These are phyloP conservation scores for Aspergillus ostianus DNA, from an alignment of 495 filamentous ascomycete genomes.

Conservation along the genomic window DNA sequence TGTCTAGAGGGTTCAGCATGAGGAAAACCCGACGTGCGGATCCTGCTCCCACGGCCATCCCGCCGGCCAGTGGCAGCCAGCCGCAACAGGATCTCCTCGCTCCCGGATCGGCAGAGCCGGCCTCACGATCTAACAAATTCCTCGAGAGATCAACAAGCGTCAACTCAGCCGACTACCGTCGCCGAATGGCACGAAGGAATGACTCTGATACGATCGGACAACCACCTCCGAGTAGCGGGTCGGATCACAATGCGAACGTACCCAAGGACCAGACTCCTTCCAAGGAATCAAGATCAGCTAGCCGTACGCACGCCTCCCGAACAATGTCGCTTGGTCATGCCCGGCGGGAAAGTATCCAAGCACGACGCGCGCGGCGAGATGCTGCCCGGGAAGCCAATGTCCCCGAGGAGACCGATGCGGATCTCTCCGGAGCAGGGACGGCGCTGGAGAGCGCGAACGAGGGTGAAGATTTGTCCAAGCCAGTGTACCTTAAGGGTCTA, in stretches of 20 bases:
- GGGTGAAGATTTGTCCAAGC: constrained; percentile 66
- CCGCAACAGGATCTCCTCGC: constrained; percentile 73
- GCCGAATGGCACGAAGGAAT: constrained; percentile 57
- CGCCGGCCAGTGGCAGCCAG: constrained; percentile 60
- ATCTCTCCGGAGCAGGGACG: constrained; percentile 46
- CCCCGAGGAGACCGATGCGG: constrained; percentile 74
- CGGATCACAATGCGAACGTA: constrained; percentile 61
- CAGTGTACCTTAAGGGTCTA: constrained; percentile 93
- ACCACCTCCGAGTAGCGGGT: constrained; percentile 72
- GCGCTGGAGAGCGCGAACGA: constrained; percentile 54
- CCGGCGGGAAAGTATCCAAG: constrained; percentile 85
- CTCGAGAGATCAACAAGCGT: constrained; percentile 82
- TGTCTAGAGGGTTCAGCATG: constrained; percentile 80
- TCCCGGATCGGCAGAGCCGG: constrained; percentile 56
- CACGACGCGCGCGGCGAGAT: constrained; percentile 67
- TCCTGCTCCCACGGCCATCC: constrained; percentile 50
- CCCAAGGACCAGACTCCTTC: constrained; percentile 41
- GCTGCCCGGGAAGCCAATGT: constrained; percentile 67
- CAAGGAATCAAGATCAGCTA: constrained; percentile 20
- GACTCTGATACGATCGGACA: constrained; percentile 55
- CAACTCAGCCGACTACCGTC: constrained; percentile 74
- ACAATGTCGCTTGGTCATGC: constrained; percentile 91
- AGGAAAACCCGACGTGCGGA: constrained; percentile 66
- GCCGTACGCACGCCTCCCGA: constrained; percentile 56
- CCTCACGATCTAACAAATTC: constrained; percentile 57